Percentiles rank a stretch among this genome's conserved stretches.
Conservation (phyloP, 2,329 filamentous ascomycete species). For the Xylariaceae sp. region DNA sequence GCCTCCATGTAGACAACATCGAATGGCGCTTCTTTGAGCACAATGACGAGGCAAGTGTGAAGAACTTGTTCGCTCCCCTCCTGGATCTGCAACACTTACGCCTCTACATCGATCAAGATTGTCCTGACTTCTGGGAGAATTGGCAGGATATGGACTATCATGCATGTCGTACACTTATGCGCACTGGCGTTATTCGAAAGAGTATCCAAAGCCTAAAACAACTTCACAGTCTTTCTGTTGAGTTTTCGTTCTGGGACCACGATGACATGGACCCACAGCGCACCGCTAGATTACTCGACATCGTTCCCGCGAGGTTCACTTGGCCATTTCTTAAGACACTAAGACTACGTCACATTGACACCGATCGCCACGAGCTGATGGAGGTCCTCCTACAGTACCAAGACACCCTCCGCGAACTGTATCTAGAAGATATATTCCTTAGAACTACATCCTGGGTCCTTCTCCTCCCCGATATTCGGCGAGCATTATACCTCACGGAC, state of each 20-base stretch:
- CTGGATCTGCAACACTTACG: background rate
- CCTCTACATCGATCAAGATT: background rate
- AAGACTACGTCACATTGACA: background rate
- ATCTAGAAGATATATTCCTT: background rate
- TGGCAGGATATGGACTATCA: background rate
- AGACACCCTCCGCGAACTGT: conserved; percentile 1
- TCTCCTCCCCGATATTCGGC: conserved; percentile 1
- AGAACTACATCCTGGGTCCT: conserved; percentile 1
- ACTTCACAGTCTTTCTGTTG: background rate
- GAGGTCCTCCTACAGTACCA: conserved; percentile 1
- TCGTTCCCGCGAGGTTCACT: background rate
- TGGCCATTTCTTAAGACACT: background rate
- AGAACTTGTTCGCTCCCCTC: background rate
- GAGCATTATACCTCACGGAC: background rate
- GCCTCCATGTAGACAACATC: background rate
- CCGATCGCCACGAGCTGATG: conserved; percentile 6
- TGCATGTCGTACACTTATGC: background rate
- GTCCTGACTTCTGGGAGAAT: too few species aligned
- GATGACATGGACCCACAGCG: background rate
- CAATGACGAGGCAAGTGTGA: background rate
- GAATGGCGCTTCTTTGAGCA: background rate
- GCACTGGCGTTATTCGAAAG: background rate
- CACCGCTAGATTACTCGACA: background rate
- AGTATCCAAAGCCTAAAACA: background rate
- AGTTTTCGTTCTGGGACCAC: background rate